phyloP scores from a whole-genome alignment of 495 filamentous ascomycete species.

The Penicillium diatomitis region DNA sequence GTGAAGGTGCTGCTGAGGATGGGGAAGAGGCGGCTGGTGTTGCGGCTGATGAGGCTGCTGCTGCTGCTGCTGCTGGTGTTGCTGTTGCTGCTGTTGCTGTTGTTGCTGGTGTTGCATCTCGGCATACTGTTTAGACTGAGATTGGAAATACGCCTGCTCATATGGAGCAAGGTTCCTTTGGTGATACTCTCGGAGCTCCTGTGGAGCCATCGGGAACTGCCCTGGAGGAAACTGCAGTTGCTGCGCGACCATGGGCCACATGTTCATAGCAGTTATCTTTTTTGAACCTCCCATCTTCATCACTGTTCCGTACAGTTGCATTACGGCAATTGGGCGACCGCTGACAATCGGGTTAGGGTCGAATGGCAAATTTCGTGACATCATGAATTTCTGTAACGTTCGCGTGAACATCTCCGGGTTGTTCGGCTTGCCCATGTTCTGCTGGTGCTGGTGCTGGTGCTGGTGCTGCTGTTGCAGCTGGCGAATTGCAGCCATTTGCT shows the following conservation, averaged over 20 bases:
- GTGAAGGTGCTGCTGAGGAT: conserved; percentile 18
- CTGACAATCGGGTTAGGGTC: conserved; percentile 61
- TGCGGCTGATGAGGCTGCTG: conserved; percentile 31
- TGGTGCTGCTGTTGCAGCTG: conserved; percentile 28
- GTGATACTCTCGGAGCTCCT: conserved; percentile 63
- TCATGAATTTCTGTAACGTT: conserved; percentile 63
- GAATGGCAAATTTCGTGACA: conserved; percentile 54
- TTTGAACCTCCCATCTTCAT: conserved; percentile 71
- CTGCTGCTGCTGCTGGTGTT: conserved; percentile 33
- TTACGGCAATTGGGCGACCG: conserved; percentile 59
- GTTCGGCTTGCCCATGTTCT: conserved; percentile 48
- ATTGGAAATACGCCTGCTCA: conserved; percentile 60
- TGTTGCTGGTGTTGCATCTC: conserved; percentile 46
- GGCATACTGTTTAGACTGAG: conserved; percentile 45
- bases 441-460: conserved; percentile 26
- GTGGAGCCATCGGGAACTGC: conserved; percentile 54
- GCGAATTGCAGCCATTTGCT: conserved; percentile 39
- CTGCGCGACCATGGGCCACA: conserved; percentile 64
- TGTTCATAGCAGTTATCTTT: conserved; percentile 54
- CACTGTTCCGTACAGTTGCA: conserved; percentile 67
- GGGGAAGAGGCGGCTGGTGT: conserved; percentile 30
- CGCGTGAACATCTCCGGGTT: conserved; percentile 69
- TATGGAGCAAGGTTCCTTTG: conserved; percentile 64
- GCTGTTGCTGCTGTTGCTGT: conserved; percentile 32
- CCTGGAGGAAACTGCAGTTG: conserved; percentile 55